phyloP scores from a whole-genome alignment of 441 rosid genomes.

The Euphorbia celastroides region DNA sequence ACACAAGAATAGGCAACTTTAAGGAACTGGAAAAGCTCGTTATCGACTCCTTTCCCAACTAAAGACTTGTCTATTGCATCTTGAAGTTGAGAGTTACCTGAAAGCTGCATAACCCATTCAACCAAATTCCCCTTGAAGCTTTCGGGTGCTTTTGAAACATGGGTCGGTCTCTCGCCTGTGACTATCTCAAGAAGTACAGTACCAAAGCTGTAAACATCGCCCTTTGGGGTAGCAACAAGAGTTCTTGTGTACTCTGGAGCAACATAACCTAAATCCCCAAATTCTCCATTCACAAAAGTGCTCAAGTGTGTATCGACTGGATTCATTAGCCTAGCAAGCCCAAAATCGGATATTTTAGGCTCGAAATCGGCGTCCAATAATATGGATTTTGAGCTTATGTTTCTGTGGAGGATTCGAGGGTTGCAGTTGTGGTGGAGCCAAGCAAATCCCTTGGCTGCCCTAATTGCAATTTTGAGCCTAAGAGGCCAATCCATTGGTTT shows the following conservation, averaged over 20 bases:
- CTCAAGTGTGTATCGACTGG: constrained; percentile 85
- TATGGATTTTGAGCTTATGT: constrained; percentile 81
- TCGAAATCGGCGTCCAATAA: constrained; percentile 70
- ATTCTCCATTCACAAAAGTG: constrained; percentile 90
- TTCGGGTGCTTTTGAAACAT: constrained; percentile 49
- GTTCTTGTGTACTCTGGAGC: constrained; percentile 90
- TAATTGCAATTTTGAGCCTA: constrained; percentile 72
- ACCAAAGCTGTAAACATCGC: constrained; percentile 92
- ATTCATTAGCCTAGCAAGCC: constrained; percentile 91
- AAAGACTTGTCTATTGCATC: constrained; percentile 60
- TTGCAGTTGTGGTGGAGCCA: constrained; percentile 95
- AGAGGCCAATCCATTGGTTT: constrained; percentile 66
- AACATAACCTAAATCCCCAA: constrained; percentile 86
- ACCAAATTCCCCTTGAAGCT: constrained; percentile 74
- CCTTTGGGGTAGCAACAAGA: constrained; percentile 81
- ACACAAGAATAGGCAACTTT: constrained; percentile 76
- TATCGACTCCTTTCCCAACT: constrained; percentile 53
- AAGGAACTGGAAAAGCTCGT: constrained; percentile 68
- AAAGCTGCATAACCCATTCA: constrained; percentile 57
- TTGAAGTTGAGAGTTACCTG: constrained; percentile 44
- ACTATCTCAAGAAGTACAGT: constrained; percentile 83
- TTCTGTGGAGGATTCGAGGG: constrained; percentile 85
- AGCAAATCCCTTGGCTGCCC: constrained; percentile 78
- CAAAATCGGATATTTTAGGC: constrained; percentile 85
- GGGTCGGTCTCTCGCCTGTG: constrained; percentile 74